phyloP scores from a whole-genome alignment of 2,329 filamentous ascomycete genomes.

The Fusarium udum region DNA sequence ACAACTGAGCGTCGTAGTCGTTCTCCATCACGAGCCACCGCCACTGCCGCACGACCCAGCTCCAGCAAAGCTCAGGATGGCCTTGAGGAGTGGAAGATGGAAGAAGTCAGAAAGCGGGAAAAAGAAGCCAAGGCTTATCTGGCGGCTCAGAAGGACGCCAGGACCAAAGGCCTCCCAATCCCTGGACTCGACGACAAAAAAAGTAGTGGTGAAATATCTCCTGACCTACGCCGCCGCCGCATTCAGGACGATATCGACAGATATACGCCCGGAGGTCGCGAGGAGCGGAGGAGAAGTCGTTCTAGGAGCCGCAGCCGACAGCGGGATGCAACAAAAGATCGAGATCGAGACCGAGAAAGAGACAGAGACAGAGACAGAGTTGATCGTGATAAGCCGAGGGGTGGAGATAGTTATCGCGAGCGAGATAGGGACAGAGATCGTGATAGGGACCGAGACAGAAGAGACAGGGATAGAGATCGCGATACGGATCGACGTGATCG shows the following conservation, averaged over 20 bases:
- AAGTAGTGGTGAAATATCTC: slow-evolving; percentile 57
- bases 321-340: slow-evolving; percentile 44
- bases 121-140: slow-evolving; percentile 72
- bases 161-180: slow-evolving; percentile 66
- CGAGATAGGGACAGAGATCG: slow-evolving; percentile 39
- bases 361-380: slow-evolving; percentile 30
- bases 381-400: slow-evolving; percentile 43
- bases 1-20: slow-evolving; percentile 54
- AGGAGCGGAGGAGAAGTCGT: slow-evolving; percentile 50
- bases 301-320: slow-evolving; percentile 50
- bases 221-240: slow-evolving; percentile 47
- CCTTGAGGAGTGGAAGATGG: slow-evolving; percentile 67
- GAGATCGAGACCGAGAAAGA: slow-evolving; percentile 30
- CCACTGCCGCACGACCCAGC: slow-evolving; percentile 50
- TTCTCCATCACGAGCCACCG: slow-evolving; percentile 54
- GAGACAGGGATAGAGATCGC: slow-evolving; percentile 48
- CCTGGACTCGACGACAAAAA: slow-evolving; percentile 66
- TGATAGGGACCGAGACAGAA: slow-evolving; percentile 41
- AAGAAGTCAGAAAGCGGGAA: slow-evolving; percentile 69
- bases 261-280: slow-evolving; percentile 57
- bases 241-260: slow-evolving; percentile 52
- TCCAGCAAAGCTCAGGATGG: slow-evolving; percentile 57
- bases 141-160: slow-evolving; percentile 68
- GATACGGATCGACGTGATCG: slow-evolving; percentile 43
- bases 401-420: slow-evolving; percentile 28